These are phyloP conservation scores for Cinchona pubescens DNA, from an alignment of 257 asterid genomes.

Conservation along the genomic window DNA sequence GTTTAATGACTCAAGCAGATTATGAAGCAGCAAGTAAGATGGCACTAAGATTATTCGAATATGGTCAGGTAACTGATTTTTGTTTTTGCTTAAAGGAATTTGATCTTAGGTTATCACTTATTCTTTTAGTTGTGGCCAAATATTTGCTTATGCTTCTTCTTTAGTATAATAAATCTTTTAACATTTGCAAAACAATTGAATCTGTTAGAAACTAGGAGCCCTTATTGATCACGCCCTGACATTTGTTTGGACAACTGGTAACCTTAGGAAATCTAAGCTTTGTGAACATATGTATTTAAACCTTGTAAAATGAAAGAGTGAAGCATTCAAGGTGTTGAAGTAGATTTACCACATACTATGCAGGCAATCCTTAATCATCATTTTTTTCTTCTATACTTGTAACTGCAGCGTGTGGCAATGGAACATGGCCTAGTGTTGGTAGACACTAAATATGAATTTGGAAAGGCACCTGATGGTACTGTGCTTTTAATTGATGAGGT, in stretches of 20 bases:
- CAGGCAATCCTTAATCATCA: neutral
- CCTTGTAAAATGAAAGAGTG: neutral
- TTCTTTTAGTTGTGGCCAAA: neutral
- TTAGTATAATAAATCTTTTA: neutral
- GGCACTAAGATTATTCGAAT: slow-evolving; percentile 74
- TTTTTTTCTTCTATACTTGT: neutral
- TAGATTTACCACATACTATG: neutral
- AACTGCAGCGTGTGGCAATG: slow-evolving; percentile 55
- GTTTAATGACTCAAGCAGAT: slow-evolving; percentile 79
- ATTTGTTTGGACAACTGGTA: neutral
- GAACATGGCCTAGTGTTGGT: slow-evolving; percentile 87
- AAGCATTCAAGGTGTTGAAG: neutral
- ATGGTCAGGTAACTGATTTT: slow-evolving; percentile 64
- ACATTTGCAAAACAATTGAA: neutral
- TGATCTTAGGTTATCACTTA: neutral
- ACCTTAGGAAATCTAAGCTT: neutral
- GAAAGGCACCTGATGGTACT: slow-evolving; percentile 81
- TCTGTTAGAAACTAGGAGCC: neutral
- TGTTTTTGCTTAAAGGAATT: neutral
- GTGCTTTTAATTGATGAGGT: slow-evolving; percentile 89
- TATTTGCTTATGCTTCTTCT: neutral
- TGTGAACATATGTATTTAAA: neutral
- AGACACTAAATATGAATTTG: slow-evolving; percentile 96
- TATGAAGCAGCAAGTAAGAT: slow-evolving; percentile 69
- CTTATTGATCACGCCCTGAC: neutral